phyloP scores from a whole-genome alignment of 1,284 basidiomycete species.

The Puccinia brachypodii region DNA sequence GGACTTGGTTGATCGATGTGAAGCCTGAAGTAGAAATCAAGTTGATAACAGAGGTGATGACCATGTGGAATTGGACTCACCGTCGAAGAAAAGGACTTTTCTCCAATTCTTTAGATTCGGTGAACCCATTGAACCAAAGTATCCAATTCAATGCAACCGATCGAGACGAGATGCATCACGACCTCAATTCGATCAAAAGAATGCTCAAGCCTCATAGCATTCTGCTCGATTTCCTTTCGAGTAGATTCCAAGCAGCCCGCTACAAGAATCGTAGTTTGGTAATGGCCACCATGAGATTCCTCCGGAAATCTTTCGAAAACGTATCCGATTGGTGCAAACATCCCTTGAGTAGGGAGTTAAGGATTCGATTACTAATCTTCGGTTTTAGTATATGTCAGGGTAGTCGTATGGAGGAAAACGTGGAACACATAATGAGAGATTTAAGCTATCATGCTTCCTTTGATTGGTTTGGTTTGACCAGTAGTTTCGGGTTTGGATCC shows the following conservation, averaged over 20 bases:
- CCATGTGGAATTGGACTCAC: conserved; percentile 83
- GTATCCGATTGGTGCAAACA: conserved; percentile 64
- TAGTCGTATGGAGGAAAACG: conserved; percentile 77
- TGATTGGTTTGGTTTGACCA: conserved; percentile 73
- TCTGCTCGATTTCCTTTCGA: conserved; percentile 84
- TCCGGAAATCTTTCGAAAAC: conserved; percentile 69
- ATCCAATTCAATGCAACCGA: conserved; percentile 89
- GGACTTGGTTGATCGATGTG: conserved; percentile 94
- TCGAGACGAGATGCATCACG: conserved; percentile 76
- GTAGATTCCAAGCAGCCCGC: conserved; percentile 87
- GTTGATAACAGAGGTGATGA: conserved; percentile 79
- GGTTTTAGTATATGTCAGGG: conserved; percentile 89
- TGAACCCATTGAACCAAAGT: conserved; percentile 80
- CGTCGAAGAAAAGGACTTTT: conserved; percentile 77
- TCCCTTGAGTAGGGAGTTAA: conserved; percentile 81
- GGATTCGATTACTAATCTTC: conserved; percentile 85
- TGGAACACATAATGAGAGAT: conserved; percentile 76
- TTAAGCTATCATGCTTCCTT: conserved; percentile 77
- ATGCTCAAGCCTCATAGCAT: conserved; percentile 79
- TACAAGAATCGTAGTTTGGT: conserved; percentile 83
- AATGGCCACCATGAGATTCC: conserved; percentile 76
- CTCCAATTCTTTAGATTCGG: conserved; percentile 68
- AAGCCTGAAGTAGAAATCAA: conserved; percentile 72
- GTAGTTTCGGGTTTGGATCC: conserved; percentile 26
- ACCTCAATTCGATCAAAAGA: conserved; percentile 69